Conservation (phyloP, 2,329 filamentous ascomycete species). For the Botrytis porri region DNA sequence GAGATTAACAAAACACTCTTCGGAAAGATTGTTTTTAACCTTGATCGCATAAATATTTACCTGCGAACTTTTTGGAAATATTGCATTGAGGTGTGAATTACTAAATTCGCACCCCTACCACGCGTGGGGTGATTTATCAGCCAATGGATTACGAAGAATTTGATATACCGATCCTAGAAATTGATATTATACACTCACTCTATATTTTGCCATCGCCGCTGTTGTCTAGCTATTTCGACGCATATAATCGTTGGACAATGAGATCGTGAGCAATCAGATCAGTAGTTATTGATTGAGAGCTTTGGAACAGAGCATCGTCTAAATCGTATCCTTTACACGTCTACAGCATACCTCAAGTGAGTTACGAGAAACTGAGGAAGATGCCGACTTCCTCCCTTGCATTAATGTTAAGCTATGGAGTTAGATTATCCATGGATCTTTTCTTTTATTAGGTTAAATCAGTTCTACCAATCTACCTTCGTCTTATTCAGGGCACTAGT, state of each 20-base stretch:
- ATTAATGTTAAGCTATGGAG: neutral
- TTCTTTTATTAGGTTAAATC: neutral
- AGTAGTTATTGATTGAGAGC: neutral
- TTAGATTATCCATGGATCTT: neutral
- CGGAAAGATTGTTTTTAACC: neutral
- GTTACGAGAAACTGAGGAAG: too few species aligned
- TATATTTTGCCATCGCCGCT: neutral
- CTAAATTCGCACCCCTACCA: neutral
- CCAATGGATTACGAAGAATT: slow-evolving; percentile 7
- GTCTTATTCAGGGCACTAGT: neutral
- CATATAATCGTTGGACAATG: neutral
- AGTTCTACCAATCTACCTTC: slow-evolving; percentile 8
- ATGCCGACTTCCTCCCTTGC: neutral
- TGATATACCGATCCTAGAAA: neutral
- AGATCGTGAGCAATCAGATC: neutral
- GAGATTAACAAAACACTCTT: neutral
- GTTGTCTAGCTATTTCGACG: neutral
- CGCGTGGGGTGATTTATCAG: neutral
- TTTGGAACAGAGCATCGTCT: neutral
- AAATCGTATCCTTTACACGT: neutral
- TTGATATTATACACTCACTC: neutral
- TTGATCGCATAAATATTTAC: neutral
- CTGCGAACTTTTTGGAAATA: neutral
- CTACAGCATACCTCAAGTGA: neutral
- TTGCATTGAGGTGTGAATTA: neutral